Base-by-base conservation (phyloP, 1,139 yeast species). In the Yamadazyma oceani region DNA sequence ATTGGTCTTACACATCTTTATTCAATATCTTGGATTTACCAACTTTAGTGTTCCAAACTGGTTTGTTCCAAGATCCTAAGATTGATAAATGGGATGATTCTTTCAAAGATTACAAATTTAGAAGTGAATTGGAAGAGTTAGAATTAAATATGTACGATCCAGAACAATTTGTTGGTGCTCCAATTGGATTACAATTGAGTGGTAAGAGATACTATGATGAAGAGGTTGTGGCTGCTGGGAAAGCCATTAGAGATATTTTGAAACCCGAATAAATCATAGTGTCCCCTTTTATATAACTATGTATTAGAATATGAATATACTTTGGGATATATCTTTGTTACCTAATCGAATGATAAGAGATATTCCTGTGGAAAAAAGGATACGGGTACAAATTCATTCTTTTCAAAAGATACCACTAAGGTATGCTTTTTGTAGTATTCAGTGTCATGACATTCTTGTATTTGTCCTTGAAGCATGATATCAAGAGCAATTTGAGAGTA, bases 1-100 rank as follows among this genome's bases (percentile, higher is more conserved):
- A 82, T 58, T 84, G 92, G 92, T 82, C 87, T 4, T 83, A 83
- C 62, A 82, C 89, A 7, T 59, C 86, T 0, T 70, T 82, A 45
- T 84, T 80, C 69, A 82, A 82, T 54, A 58, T 82, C 40, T 60
- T 80, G 47, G 88, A 82, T 53, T 66, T 78, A 48, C 84, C 87
- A 32, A 70, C 80, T 24, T 72, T 80, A 40, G 73, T 70, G 2
- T 66, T 79, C 59, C 87, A 83, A 50, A 73, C 85, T 5, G 82
- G 85, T 8, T 59, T 79, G 45, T 66, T 55, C 49, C 85, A 78
- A 51, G 85, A 81, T 53, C 75, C 76, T 11, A 38, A 48, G 4
- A 37, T 63, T 21, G 77, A 71, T 50, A 54, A 53, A 42, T 70
- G 75, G 75, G 69, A 57, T n/a, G 58, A 54, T 9, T 53, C 53